These are phyloP conservation scores for Lentinula detonsa DNA, from an alignment of 768 basidiomycete genomes.

Conservation along the genomic window DNA sequence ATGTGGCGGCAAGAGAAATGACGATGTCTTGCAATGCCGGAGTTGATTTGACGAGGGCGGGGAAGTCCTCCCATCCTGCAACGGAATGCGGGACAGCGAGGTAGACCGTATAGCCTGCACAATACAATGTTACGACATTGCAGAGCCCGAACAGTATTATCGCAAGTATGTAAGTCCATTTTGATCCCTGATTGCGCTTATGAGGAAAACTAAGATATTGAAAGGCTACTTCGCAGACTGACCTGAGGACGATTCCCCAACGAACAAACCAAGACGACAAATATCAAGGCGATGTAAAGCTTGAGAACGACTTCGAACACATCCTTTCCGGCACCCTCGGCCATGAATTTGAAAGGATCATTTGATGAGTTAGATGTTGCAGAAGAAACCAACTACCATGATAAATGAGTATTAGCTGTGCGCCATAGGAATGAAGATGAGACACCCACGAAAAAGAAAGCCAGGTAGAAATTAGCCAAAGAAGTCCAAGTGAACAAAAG, in stretches of 20 bases:
- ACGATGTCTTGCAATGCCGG: constrained; percentile 78
- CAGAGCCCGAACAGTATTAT: constrained; percentile 77
- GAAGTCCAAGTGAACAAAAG: constrained; percentile 94
- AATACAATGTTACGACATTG: constrained; percentile 79
- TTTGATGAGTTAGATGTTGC: constrained; percentile 51
- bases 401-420: constrained; percentile 11
- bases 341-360: constrained; percentile 83
- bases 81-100: constrained; percentile 70
- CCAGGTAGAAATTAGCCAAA: constrained; percentile 89
- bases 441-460: constrained; percentile 83
- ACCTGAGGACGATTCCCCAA: constrained; percentile 80
- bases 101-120: constrained; percentile 88
- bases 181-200: constrained; percentile 52
- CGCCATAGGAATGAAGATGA: constrained; percentile 5
- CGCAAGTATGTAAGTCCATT: constrained; percentile 75
- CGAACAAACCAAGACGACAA: constrained; percentile 79
- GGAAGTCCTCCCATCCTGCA: constrained; percentile 71
- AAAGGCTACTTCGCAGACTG: background rate
- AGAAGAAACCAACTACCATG: constrained; percentile 66
- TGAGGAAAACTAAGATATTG: constrained; percentile 3
- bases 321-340: constrained; percentile 59
- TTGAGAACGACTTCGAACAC: constrained; percentile 76
- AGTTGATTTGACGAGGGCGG: constrained; percentile 57
- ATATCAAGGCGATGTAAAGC: constrained; percentile 81
- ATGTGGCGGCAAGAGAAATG: constrained; percentile 71